phyloP scores from a whole-genome alignment of 2,329 filamentous ascomycete genomes.

The Lachnellula subtilissima region DNA sequence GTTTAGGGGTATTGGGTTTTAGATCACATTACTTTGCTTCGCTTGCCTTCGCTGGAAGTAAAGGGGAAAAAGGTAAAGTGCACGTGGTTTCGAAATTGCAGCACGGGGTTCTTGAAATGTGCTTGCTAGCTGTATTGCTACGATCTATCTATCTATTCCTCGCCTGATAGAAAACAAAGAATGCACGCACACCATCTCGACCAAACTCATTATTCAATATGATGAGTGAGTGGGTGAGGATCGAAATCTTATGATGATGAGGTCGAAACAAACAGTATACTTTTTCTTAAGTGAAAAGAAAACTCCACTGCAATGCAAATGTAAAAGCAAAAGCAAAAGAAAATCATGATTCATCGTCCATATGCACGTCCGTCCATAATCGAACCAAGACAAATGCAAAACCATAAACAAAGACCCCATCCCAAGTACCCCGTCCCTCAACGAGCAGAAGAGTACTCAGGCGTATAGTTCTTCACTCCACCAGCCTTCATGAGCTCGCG shows the following conservation, averaged over 20 bases:
- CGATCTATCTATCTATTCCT: too few species aligned
- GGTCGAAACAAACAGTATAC: too few species aligned
- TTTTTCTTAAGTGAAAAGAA: too few species aligned
- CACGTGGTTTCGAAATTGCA: neutral
- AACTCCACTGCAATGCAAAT: neutral
- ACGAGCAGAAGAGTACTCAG: constrained; percentile 46
- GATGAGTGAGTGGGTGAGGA: too few species aligned
- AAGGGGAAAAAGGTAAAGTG: neutral
- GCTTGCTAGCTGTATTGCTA: too few species aligned
- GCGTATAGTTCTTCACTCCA: constrained; percentile 56
- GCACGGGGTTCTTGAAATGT: too few species aligned
- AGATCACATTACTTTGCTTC: neutral
- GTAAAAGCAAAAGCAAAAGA: neutral
- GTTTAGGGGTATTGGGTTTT: neutral
- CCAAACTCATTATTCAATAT: too few species aligned
- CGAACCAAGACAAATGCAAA: neutral
- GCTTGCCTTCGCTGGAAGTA: too few species aligned
- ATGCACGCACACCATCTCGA: too few species aligned
- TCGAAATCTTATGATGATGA: too few species aligned
- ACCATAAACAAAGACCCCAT: neutral
- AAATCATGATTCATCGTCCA: neutral
- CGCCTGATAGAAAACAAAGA: too few species aligned
- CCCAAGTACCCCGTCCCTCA: neutral
- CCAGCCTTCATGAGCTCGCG: constrained; percentile 71
- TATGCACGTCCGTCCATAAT: neutral